Percentiles rank a stretch among this genome's conserved stretches.
These are phyloP conservation scores for Rhypophila decipiens DNA, from an alignment of 495 filamentous ascomycete genomes.

Conservation along the genomic window DNA sequence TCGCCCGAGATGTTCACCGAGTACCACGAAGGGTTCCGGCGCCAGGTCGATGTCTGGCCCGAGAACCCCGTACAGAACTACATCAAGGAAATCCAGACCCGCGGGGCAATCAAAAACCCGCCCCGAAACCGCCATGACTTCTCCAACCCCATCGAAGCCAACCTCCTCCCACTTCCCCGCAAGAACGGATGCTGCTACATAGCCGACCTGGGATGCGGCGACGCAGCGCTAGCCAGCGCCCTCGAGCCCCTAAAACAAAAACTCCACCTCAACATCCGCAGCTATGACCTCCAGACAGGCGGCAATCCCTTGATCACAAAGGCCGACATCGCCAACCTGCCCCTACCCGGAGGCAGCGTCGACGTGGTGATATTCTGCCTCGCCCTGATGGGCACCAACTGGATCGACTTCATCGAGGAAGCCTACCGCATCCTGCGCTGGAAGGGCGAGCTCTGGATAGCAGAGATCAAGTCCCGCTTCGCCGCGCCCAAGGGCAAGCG, in stretches of 20 bases:
- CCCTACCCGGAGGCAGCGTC: slow-evolving; percentile 60
- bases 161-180: slow-evolving; percentile 28
- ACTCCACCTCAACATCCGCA: slow-evolving; percentile 32
- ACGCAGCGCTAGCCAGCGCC: slow-evolving; percentile 59
- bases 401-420: slow-evolving; percentile 91
- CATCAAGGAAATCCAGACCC: slow-evolving; percentile 56
- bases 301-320: slow-evolving; percentile 66
- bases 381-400: slow-evolving; percentile 98
- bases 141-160: slow-evolving; percentile 17
- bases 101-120: slow-evolving; percentile 26
- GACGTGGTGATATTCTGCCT: slow-evolving; percentile 92
- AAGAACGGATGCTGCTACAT: slow-evolving; percentile 55
- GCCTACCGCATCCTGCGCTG: slow-evolving; percentile 84
- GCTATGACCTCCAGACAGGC: slow-evolving; percentile 50
- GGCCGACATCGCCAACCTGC: slow-evolving; percentile 81
- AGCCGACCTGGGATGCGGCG: slow-evolving; percentile 61
- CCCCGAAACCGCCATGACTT: slow-evolving; percentile 10
- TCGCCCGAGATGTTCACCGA: slow-evolving; percentile 87
- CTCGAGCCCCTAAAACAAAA: slow-evolving; percentile 53
- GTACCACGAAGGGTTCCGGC: slow-evolving; percentile 91
- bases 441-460: slow-evolving; percentile 92
- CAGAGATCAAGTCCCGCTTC: slow-evolving; percentile 92
- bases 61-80: slow-evolving; percentile 89
- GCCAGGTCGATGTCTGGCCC: slow-evolving; percentile 91
- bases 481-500: slow-evolving; percentile 42